Conservation (phyloP, 177 flowering plant genomes). For the Vitis hybrid region DNA sequence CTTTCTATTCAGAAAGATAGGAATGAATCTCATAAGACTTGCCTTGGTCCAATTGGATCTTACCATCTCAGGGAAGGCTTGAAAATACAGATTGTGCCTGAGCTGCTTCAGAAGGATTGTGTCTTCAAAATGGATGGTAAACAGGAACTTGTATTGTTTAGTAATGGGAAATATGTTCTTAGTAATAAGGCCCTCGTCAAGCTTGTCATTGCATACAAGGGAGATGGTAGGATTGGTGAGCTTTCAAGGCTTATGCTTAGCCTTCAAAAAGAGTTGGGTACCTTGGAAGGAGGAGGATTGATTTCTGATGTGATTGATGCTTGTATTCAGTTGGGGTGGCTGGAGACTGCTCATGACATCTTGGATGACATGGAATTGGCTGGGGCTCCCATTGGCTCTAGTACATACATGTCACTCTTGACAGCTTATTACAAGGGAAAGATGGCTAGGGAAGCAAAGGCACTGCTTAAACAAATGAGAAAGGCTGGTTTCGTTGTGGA, state of each 20-base stretch:
- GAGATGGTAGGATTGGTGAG: slow-evolving; percentile 36
- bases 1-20: slow-evolving; percentile 10
- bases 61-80: slow-evolving; percentile 45
- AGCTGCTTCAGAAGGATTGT: slow-evolving; percentile 43
- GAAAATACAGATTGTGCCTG: slow-evolving; percentile 52
- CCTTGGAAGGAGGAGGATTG: slow-evolving; percentile 25
- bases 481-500: slow-evolving; percentile 33
- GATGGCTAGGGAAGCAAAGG: slow-evolving; percentile 58
- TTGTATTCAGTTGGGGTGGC: slow-evolving; percentile 70
- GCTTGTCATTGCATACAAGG: slow-evolving; percentile 47
- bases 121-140: slow-evolving; percentile 31
- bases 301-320: slow-evolving; percentile 54
- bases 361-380: slow-evolving; percentile 70
- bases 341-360: slow-evolving; percentile 83
- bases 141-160: slow-evolving; percentile 36
- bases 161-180: slow-evolving; percentile 51
- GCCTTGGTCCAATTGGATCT: slow-evolving; percentile 56
- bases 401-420: slow-evolving; percentile 46
- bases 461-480: slow-evolving; percentile 59
- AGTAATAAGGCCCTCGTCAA: slow-evolving; percentile 60
- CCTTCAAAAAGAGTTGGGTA: slow-evolving; percentile 32
- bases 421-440: slow-evolving; percentile 49
- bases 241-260: slow-evolving; percentile 53
- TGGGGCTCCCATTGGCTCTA: slow-evolving; percentile 28
- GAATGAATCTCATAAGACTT: slow-evolving; percentile 28